phyloP scores from a whole-genome alignment of 352 stramenopile genomes.

The Phytophthora ohioensis region DNA sequence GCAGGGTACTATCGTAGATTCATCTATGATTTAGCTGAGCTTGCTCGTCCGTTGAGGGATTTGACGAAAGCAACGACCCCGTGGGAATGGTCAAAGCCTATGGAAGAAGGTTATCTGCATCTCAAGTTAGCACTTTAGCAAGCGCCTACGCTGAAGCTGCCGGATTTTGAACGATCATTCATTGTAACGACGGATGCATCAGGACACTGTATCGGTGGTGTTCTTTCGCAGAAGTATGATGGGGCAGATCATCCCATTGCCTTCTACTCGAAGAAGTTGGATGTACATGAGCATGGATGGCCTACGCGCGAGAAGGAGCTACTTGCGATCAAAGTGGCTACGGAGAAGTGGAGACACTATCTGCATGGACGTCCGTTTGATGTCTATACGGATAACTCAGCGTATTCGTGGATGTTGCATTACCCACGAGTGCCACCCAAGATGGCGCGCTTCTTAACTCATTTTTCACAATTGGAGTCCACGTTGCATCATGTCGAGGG shows the following conservation, averaged over 20 bases:
- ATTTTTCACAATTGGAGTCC: constrained; percentile 19
- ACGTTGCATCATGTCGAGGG: constrained; percentile 19
- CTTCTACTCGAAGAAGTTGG: constrained; percentile 19
- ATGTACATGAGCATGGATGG: constrained; percentile 16
- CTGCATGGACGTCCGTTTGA: constrained; percentile 22
- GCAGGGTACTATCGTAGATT: no score
- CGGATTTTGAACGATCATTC: no score
- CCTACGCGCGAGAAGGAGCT: constrained; percentile 27
- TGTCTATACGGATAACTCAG: constrained; percentile 10
- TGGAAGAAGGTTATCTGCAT: no score
- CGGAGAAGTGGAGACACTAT: constrained; percentile 22
- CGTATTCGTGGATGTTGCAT: constrained; percentile 19
- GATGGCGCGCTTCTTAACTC: constrained; percentile 19
- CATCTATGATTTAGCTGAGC: no score
- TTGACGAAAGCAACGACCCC: no score
- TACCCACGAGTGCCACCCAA: constrained; percentile 18
- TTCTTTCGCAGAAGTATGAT: constrained; percentile 10
- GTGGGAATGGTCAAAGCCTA: no score
- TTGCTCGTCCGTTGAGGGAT: no score
- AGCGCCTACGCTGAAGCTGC: no score
- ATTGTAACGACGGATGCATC: no score
- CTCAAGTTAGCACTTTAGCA: no score
- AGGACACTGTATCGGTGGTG: no score
- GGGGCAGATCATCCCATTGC: constrained; percentile 26
- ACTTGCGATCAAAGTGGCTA: constrained; percentile 15